Base-by-base conservation (phyloP, 1,284 basidiomycete species). In the Violaceomyces palustris region DNA sequence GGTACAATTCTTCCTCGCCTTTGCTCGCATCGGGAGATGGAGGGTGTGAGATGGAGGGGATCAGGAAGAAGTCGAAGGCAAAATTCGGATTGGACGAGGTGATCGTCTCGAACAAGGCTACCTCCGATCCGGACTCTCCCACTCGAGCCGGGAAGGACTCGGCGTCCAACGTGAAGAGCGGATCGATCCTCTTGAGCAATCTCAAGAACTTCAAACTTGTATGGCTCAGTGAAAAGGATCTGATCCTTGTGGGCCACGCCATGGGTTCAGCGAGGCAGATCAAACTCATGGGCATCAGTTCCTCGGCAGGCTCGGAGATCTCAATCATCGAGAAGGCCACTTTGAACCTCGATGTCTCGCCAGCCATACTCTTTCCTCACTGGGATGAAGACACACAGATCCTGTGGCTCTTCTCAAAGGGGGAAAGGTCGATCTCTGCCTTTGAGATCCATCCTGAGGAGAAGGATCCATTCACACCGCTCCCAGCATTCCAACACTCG, bases 51-150 rank as follows among this genome's bases (percentile, higher is more conserved):
- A 12, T 7, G 17, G n/a, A 32, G 17, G 4, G 9, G 14, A 6
- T 32, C 4, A 15, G 15, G 4, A 4, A 18, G 31, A 15, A 19
- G 7, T 15, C 31, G 17, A 28, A 35, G 10, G 36, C 40, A 6
- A 26, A n/a, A 12, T 54, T 59, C 36, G 56, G 56, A 2, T 39
- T 35, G 12, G 56, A 59, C 35, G 34, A 46, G 3, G 45, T 54
- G 2, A 32, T 54, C 10, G 34, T 51, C 4, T 59, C 51, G 56
- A 45, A 48, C 3, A 41, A 25, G 34, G 39, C 27, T 15, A 18
- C 9, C 14, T 19, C 8, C 6, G n/a, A n/a, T 8, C 26, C n/a
- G n/a, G n/a, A n/a, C n/a, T n/a, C n/a, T n/a, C n/a, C n/a, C n/a
- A n/a, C n/a, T n/a, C n/a, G n/a, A n/a, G n/a, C n/a, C n/a, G n/a